Base-by-base conservation (phyloP, 164 flowering plant species). In the Stephania japonica region DNA sequence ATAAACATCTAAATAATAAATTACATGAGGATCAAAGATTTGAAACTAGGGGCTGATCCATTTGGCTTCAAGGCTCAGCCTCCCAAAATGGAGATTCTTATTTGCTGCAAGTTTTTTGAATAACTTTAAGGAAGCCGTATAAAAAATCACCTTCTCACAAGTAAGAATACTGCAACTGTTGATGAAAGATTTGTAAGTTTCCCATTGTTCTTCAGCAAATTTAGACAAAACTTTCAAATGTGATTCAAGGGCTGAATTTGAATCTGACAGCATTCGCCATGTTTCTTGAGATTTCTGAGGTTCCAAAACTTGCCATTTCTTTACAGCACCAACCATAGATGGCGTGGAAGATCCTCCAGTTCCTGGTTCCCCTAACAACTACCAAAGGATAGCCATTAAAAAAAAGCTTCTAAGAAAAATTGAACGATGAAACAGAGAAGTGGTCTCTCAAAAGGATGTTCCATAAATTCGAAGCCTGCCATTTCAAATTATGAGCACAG, bases 281-380 rank as follows among this genome's bases (percentile, higher is more conserved):
- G 88, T 89, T 53, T 90, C 87, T 23, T 63, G 73, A 27, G 97
- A 86, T 63, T 81, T 86, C 66, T 86, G 80, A 69, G 99, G 99
- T 49, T 93, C 91, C 63, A 94, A 84, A 69, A 80, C 87, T 75
- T 96, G 98, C 99, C 99, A 96, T 77, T 86, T 91, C 80, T 90
- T 96, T 18, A 96, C 98, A 78, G 98, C 91, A 75, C 98, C 98
- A 25, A 96, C 99, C 99, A 96, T 92, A 53, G 99, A 96, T 76
- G 94, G 94, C 26, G 99, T 96, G 56, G 99, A 93, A 79, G 99
- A 96, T 73, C 99, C 99, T 49, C 99, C 99, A 78, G 82, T 81
- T 83, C 99, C 99, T 38, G 98, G 99, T 80, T 96, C 99, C 73
- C 99, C 99, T 47, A 96, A 83, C 66, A 96, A 75, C 99, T 96